Evolutionary conservation across 2,329 filamentous ascomycete species (phyloP).

Genomic region (Mariannaea sp.): DNA sequence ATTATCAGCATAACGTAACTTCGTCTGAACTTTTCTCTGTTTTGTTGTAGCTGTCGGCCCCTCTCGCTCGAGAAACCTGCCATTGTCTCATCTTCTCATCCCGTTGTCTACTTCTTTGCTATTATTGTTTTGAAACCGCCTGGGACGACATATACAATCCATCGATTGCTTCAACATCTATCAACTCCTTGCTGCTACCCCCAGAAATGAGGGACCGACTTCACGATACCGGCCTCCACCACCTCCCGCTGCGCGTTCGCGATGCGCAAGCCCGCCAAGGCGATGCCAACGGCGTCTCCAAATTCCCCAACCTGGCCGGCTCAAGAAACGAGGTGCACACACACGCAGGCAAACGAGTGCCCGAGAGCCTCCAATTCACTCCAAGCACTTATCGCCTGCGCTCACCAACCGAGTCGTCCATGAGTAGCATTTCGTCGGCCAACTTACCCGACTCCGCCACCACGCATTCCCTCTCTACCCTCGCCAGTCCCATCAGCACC

Average conservation of each 20-base stretch:
- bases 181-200: background rate
- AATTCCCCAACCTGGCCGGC: slow-evolving; percentile 25
- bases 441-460: slow-evolving; percentile 47
- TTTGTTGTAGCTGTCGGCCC: slow-evolving; percentile 6
- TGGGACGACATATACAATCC: background rate
- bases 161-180: background rate
- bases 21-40: slow-evolving; percentile 10
- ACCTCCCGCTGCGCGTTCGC: slow-evolving; percentile 33
- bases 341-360: slow-evolving; percentile 32
- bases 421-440: slow-evolving; percentile 46
- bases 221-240: slow-evolving; percentile 34
- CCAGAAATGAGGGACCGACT: slow-evolving; percentile 28
- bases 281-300: slow-evolving; percentile 14
- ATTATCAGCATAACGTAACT: slow-evolving; percentile 7
- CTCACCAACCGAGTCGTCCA: slow-evolving; percentile 45
- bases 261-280: slow-evolving; percentile 21
- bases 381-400: slow-evolving; percentile 39
- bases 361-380: slow-evolving; percentile 40
- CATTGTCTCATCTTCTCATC: background rate
- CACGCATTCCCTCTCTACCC: slow-evolving; percentile 42
- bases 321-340: slow-evolving; percentile 14
- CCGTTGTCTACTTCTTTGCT: no score
- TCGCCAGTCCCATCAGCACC: slow-evolving; percentile 45
- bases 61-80: background rate
- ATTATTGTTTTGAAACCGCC: no score